Conservation (phyloP, 1,284 basidiomycete species). For the Salmacisia buchloeana region DNA sequence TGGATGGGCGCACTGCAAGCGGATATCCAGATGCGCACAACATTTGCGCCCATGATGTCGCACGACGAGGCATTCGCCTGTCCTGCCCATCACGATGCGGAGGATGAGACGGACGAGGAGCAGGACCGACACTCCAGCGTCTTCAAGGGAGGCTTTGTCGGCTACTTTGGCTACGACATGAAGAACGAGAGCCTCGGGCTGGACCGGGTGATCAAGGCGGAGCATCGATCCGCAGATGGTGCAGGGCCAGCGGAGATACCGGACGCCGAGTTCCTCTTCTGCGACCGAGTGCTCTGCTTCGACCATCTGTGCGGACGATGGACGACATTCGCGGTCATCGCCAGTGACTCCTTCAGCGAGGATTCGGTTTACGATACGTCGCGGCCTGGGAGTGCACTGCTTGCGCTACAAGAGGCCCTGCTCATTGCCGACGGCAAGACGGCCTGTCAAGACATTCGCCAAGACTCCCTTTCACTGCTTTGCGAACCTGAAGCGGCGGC, state of each 20-base stretch:
- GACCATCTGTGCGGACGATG: slow-evolving; percentile 51
- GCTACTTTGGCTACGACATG: slow-evolving; percentile 59
- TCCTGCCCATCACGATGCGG: too few relatives aligned
- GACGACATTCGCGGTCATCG: slow-evolving; percentile 53
- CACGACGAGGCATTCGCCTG: slow-evolving; percentile 10
- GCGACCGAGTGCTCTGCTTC: slow-evolving; percentile 52
- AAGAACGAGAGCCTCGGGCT: slow-evolving; percentile 53
- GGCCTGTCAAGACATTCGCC: too few relatives aligned
- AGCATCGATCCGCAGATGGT: too few relatives aligned
- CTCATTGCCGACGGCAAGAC: too few relatives aligned
- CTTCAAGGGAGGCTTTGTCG: slow-evolving; percentile 56
- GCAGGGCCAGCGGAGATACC: slow-evolving; percentile 11
- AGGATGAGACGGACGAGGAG: background rate
- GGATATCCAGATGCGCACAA: slow-evolving; percentile 17
- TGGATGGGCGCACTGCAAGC: slow-evolving; percentile 34
- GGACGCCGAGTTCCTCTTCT: slow-evolving; percentile 52
- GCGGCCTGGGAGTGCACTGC: too few relatives aligned
- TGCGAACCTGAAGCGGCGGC: background rate
- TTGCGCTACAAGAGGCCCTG: slow-evolving; percentile 1
- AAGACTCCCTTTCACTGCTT: too few relatives aligned
- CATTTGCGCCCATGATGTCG: background rate
- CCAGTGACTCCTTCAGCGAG: too few relatives aligned
- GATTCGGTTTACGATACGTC: too few relatives aligned
- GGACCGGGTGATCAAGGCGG: slow-evolving; percentile 30
- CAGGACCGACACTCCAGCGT: slow-evolving; percentile 21